Base-by-base conservation (phyloP, 2,329 filamentous ascomycete genomes). In the Fusarium austroafricanum region DNA sequence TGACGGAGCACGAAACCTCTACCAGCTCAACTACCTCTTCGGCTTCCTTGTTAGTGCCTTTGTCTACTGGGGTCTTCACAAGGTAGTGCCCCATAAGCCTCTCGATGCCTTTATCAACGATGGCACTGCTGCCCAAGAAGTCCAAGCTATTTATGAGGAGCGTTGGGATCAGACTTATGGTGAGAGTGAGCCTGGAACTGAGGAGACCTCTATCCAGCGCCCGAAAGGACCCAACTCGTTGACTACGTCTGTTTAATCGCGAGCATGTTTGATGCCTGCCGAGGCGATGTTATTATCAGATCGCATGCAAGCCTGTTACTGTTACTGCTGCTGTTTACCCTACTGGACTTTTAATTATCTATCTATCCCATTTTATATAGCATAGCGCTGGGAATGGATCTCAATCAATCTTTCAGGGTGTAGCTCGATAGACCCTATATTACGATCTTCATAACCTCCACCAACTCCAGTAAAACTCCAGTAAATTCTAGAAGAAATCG, bases 21-120 rank as follows among this genome's bases (percentile, higher is more conserved):
- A 80, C 61, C 75, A 75, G 61, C 67, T 80, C 49, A 80, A 79
- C 63, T 81, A 80, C 33, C 20, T 81, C 0, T 81, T 80, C 11
- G 79, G 79, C 0, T 79, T 81, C 28, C 35, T 77, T 1, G 71
- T 77, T 1, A 80, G 78, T 37, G 78, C 66, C 1, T 4, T 74
- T 3, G 70, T 79, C 2, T 80, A 76, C 40, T 51, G 68, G 2
- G 14, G 71, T 1, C 73, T 81, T 10, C 79, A 81, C 46, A 20
- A 42, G 6, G 6, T 64, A 0, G 75, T 80, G 23, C 79, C 79
- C 50, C 21, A 67, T 11, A 20, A 51, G 18, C 5, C 57, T 6
- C 21, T 80, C 0, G 71, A 78, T 18, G 59, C 63, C 0, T 81
- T 80, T 28, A 72, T 80, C 26, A 67, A 61, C 10, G 54, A 65